These are phyloP conservation scores for Fragosphaeria purpurea DNA, from an alignment of 2,329 filamentous ascomycete genomes.

Conservation along the genomic window DNA sequence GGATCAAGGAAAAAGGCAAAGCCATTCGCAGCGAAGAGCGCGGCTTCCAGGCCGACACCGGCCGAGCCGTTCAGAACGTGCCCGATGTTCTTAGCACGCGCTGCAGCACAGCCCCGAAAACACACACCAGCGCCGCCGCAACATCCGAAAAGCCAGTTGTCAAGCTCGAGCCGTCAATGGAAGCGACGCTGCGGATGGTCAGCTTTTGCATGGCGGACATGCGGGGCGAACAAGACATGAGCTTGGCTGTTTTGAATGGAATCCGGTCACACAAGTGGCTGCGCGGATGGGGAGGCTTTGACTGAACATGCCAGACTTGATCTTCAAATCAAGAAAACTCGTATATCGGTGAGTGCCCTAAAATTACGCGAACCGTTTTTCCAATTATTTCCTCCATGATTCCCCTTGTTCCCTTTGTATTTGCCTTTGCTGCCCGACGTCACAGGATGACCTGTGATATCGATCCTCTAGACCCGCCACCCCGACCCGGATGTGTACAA, in stretches of 20 bases:
- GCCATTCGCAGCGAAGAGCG: neutral
- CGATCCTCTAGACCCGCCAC: too few species aligned
- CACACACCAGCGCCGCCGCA: neutral
- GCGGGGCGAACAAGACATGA: neutral
- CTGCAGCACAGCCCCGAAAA: too few species aligned
- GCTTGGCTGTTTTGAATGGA: neutral
- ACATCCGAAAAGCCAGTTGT: neutral
- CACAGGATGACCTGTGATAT: too few species aligned
- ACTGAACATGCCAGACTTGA: too few species aligned
- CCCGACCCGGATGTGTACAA: too few species aligned
- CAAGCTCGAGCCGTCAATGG: neutral
- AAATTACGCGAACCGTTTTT: too few species aligned
- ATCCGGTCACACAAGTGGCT: neutral
- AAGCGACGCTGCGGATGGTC: slow-evolving; percentile 1
- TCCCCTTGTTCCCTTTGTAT: too few species aligned
- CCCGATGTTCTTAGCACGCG: neutral
- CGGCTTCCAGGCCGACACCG: slow-evolving; percentile 1
- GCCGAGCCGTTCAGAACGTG: neutral
- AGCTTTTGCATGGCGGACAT: neutral
- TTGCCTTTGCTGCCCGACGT: too few species aligned
- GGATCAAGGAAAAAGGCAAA: neutral
- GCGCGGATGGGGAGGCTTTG: neutral
- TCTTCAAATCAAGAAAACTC: too few species aligned
- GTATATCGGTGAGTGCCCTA: too few species aligned
- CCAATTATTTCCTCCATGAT: too few species aligned